phyloP scores from a whole-genome alignment of 1,284 basidiomycete genomes.

The Rhizoctonia solani region DNA sequence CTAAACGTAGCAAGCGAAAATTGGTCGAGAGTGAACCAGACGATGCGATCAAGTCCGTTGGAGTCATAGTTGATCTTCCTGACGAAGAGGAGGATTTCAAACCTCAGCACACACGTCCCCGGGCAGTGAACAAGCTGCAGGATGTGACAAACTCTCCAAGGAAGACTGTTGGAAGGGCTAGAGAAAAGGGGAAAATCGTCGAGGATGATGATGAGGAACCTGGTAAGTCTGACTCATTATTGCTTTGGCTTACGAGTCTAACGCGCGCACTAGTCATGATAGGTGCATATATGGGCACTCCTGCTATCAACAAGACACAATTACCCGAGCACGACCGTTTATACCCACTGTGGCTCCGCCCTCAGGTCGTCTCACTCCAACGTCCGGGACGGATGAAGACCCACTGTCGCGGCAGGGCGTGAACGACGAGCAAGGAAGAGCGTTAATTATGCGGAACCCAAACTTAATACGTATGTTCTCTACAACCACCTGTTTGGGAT shows the following conservation, averaged over 20 bases:
- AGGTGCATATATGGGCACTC: constrained; percentile 10
- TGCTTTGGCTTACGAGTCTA: background rate
- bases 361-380: constrained; percentile 15
- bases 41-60: constrained; percentile 23
- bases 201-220: constrained; percentile 24
- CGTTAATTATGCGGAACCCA: constrained; percentile 87
- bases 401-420: constrained; percentile 52
- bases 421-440: constrained; percentile 76
- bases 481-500: constrained; percentile 22
- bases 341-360: constrained; percentile 16
- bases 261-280: background rate
- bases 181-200: constrained; percentile 28
- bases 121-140: constrained; percentile 5
- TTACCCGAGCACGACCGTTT: constrained; percentile 3
- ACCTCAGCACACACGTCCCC: constrained; percentile 5
- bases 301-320: constrained; percentile 17
- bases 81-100: constrained; percentile 21
- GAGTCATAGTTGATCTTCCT: constrained; percentile 6
- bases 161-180: constrained; percentile 1
- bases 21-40: constrained; percentile 18
- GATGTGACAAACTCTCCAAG: constrained; percentile 38
- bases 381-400: constrained; percentile 45
- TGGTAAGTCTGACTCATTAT: background rate
- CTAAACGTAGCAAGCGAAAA: constrained; percentile 24
- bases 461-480: constrained; percentile 77